phyloP scores from a whole-genome alignment of 2,329 filamentous ascomycete species.

The Cladophialophora yegresii region DNA sequence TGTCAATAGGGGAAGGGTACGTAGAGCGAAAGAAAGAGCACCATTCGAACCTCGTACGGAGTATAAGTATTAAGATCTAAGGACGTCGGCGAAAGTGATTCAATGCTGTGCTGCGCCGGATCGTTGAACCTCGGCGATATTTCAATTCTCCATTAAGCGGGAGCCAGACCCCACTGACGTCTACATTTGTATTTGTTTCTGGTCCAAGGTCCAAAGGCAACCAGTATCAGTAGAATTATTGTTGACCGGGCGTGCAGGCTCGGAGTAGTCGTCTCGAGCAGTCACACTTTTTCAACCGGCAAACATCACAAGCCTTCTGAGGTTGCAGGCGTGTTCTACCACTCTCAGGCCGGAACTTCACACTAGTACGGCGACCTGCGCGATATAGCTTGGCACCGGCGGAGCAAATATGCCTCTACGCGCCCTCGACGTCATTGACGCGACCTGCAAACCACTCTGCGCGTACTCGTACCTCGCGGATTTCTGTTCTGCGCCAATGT shows the following conservation, averaged over 20 bases:
- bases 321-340: not conserved
- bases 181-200: not conserved
- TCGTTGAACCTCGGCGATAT: conserved; percentile 13
- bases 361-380: not conserved
- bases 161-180: not conserved
- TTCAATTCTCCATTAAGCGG: not conserved
- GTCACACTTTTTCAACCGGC: not conserved
- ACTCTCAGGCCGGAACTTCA: not conserved
- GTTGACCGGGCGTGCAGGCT: not conserved
- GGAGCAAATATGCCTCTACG: not conserved
- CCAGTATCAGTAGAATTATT: not conserved
- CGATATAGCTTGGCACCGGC: not conserved
- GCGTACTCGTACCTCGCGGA: not conserved
- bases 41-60: not conserved
- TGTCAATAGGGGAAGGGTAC: not conserved
- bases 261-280: not conserved
- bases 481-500: not conserved
- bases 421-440: not conserved
- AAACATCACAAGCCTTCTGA: not conserved
- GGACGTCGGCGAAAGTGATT: conserved; percentile 9
- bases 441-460: not conserved
- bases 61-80: not conserved
- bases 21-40: not conserved
- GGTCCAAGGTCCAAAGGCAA: not conserved
- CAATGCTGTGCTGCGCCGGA: conserved; percentile 1